Percentiles rank a stretch among this genome's conserved stretches.
These are phyloP conservation scores for Xylariales sp. DNA, from an alignment of 2,329 filamentous ascomycete species.

Conservation along the genomic window DNA sequence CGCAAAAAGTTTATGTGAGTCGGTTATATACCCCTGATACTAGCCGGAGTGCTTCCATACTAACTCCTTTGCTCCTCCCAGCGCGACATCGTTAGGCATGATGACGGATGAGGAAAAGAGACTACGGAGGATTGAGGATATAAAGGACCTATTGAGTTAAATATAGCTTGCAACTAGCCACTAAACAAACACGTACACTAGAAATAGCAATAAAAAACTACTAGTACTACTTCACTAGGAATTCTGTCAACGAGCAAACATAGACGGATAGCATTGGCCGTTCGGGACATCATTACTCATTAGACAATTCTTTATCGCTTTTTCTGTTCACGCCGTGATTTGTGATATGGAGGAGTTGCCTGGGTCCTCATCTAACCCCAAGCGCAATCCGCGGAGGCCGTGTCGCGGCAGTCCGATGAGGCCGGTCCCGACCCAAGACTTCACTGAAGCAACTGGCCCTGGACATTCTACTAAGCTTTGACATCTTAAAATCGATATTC, in stretches of 20 bases:
- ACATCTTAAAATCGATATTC: background rate
- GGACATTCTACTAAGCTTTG: too few relatives aligned
- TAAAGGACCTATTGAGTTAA: slow-evolving; percentile 85
- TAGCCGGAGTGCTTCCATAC: background rate
- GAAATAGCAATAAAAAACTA: too few relatives aligned
- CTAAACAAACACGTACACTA: too few relatives aligned
- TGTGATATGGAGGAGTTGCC: background rate
- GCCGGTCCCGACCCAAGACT: slow-evolving; percentile 19
- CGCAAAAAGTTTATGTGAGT: slow-evolving; percentile 95
- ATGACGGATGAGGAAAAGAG: slow-evolving; percentile 95
- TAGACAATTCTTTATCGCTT: background rate
- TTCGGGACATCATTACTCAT: background rate
- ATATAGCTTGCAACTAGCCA: background rate
- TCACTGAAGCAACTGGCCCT: background rate
- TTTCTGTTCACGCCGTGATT: background rate
- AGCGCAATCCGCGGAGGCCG: slow-evolving; percentile 33
- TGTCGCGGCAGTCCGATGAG: slow-evolving; percentile 13
- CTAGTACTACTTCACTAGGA: background rate
- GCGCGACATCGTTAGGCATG: slow-evolving; percentile 94
- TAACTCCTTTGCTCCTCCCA: slow-evolving; percentile 51
- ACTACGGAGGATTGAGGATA: slow-evolving; percentile 89
- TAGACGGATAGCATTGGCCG: background rate
- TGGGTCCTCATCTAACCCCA: background rate
- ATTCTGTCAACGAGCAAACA: background rate
- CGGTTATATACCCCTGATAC: slow-evolving; percentile 31